Evolutionary conservation across 75 land plant species (phyloP).

Genomic region (Adiantum capillusveneris): DNA sequence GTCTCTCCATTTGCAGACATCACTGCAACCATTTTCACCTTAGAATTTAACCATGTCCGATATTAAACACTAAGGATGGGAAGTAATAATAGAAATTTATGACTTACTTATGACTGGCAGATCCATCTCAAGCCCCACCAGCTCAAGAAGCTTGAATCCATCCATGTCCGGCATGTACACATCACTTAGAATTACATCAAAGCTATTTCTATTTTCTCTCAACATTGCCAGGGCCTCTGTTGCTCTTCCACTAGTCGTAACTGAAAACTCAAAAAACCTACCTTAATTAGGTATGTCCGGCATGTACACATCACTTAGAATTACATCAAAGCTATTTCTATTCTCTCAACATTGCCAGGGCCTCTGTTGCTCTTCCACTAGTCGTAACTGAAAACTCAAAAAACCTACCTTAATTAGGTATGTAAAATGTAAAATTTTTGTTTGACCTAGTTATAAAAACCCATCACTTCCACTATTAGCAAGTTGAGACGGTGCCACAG

Average conservation of each 20-base stretch:
- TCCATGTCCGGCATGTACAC: slow-evolving; percentile 96
- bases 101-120: slow-evolving; percentile 25
- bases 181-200: slow-evolving; percentile 81
- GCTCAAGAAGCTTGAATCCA: slow-evolving; percentile 88
- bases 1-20: slow-evolving; percentile 79
- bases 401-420: no score
- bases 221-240: slow-evolving; percentile 48
- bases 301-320: slow-evolving; percentile 88
- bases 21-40: slow-evolving; percentile 36
- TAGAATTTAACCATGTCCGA: no score
- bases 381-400: slow-evolving; percentile 50
- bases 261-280: slow-evolving; percentile 23
- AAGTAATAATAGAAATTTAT: neutral
- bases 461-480: no score
- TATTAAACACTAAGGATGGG: no score
- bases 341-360: slow-evolving; percentile 68
- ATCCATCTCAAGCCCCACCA: slow-evolving; percentile 84
- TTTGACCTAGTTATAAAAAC: no score
- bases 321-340: slow-evolving; percentile 62
- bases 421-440: no score
- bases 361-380: slow-evolving; percentile 44
- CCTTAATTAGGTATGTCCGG: no score
- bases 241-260: slow-evolving; percentile 63
- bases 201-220: slow-evolving; percentile 65
- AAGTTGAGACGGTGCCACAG: no score